Base-by-base conservation (phyloP, 805 yeast species). In the Metschnikowia koreensis region DNA sequence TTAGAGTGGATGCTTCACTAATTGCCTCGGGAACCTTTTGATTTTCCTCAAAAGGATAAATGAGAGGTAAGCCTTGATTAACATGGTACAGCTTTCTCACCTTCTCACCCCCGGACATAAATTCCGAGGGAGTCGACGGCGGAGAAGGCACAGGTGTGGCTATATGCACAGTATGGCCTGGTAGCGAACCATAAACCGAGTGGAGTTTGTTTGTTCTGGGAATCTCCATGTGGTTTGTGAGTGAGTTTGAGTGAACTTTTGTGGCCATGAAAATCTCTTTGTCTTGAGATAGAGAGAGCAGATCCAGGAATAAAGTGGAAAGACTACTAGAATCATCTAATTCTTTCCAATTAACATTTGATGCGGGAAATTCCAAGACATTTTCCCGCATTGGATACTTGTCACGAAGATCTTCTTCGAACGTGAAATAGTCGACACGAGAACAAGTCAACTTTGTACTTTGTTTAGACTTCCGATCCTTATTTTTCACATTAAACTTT, bases 131-230 rank as follows among this genome's bases (percentile, higher is more conserved):
- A 7, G 71, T 66, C 11, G 66, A 55, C 1, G 87, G 84, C 0
- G 96, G 96, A 0, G 96, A 88, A 3, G 96, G 94, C 1, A 87
- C 87, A 0, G 96, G 97, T 0, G 97, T 89, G 0, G 97, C 92
- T 10, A 90, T 78, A 64, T 87, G 92, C 6, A 85, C 71, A 0
- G 80, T 69, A 39, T 82, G 84, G 0, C 79, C 70, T 1, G 85
- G 86, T 22, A 81, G 65, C 37, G 75, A 71, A 11, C 75, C 68
- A 44, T 75, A 71, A 5, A 74, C 59, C 6, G 76, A 67, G 50
- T 77, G 80, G 5, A 74, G 55, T 59, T 74, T 74, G 52, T 74
- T 66, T 1, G 88, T 80, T 49, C 83, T 72, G 2, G 87, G 86
- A 33, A 76, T 77, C 46, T 79, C 86, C 46, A 84, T 73, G 56